A percentile compares a stretch with the other conserved stretches of the same genome.
Conservation (phyloP, 2,329 filamentous ascomycete genomes). For the Calonectria pseudoturangicola region DNA sequence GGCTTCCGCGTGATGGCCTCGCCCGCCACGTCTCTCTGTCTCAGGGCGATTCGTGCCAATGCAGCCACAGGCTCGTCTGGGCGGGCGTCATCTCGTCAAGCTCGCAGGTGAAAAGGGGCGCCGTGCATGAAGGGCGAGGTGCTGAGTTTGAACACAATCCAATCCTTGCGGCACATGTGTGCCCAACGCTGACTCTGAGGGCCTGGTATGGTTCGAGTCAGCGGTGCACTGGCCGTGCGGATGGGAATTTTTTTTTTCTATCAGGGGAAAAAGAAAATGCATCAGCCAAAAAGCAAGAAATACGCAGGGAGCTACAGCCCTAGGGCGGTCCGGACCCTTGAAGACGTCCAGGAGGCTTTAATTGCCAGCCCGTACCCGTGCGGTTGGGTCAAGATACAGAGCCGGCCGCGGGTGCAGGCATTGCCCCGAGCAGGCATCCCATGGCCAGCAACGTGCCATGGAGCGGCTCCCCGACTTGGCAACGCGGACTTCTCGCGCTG, state of each 20-base stretch:
- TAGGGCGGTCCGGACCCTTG: conserved; percentile 15
- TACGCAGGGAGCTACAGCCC: conserved; percentile 26
- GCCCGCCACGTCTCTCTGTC: neutral
- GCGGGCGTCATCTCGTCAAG: conserved; percentile 10
- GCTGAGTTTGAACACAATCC: neutral
- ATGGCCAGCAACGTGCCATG: conserved; percentile 13
- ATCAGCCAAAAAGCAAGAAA: conserved; percentile 32
- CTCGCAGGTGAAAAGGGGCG: neutral
- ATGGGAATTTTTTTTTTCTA: conserved; percentile 18
- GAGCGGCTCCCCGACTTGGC: conserved; percentile 22
- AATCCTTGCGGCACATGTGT: conserved; percentile 30
- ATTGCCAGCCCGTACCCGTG: conserved; percentile 52
- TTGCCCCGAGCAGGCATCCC: conserved; percentile 36
- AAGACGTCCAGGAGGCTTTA: conserved; percentile 43
- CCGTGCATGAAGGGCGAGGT: neutral
- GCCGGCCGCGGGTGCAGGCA: conserved; percentile 17
- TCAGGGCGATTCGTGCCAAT: neutral
- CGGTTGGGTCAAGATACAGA: conserved; percentile 48
- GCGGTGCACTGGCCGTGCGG: conserved; percentile 19
- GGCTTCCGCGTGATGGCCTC: conserved; percentile 4
- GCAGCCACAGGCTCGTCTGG: conserved; percentile 2
- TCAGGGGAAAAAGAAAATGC: conserved; percentile 26
- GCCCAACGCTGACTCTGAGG: conserved; percentile 41
- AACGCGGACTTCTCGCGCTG: neutral
- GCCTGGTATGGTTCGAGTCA: conserved; percentile 21